Percentiles rank a stretch among this genome's conserved stretches.
phyloP scores from a whole-genome alignment of 169 alveolate genomes.

The Pseudocohnilembus persalinus region DNA sequence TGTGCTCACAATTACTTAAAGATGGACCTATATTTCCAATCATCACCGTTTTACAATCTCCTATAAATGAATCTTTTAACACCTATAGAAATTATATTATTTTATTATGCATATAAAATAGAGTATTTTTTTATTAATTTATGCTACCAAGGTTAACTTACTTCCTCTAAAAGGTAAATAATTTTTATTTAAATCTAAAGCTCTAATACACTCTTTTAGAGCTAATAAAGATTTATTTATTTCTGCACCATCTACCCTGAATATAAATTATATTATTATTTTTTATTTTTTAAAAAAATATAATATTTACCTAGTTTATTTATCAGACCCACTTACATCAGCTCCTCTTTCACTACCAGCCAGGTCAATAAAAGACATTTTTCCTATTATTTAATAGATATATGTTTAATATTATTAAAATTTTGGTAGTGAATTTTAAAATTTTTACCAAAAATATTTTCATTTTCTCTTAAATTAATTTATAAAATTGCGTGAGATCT shows the following conservation, averaged over 20 bases:
- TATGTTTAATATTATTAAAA: too few relatives aligned
- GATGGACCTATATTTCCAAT: conserved; percentile 98
- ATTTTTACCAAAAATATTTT: conserved; percentile 71
- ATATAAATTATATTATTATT: background rate
- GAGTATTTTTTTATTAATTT: too few relatives aligned
- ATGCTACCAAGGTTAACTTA: conserved; percentile 88
- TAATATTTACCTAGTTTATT: conserved; percentile 86
- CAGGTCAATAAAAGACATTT: conserved; percentile 96
- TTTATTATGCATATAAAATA: background rate
- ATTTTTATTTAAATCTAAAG: conserved; percentile 97
- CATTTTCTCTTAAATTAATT: conserved; percentile 86
- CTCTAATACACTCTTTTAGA: conserved; percentile 98
- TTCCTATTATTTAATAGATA: too few relatives aligned
- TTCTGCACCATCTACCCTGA: conserved; percentile 97
- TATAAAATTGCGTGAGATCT: conserved; percentile 99
- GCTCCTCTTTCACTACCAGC: conserved; percentile 99
- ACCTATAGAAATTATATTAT: conserved; percentile 47
- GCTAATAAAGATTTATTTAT: conserved; percentile 98
- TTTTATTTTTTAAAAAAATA: too few relatives aligned
- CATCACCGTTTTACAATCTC: conserved; percentile 97
- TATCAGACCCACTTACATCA: conserved; percentile 94
- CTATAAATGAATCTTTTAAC: conserved; percentile 95
- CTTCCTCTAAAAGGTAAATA: conserved; percentile 99
- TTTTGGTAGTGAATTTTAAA: too few relatives aligned
- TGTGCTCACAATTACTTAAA: conserved; percentile 96